Percentiles rank a stretch among this genome's conserved stretches.
These are phyloP conservation scores for Ogataea sp. DNA, from an alignment of 805 yeast species.

Conservation along the genomic window DNA sequence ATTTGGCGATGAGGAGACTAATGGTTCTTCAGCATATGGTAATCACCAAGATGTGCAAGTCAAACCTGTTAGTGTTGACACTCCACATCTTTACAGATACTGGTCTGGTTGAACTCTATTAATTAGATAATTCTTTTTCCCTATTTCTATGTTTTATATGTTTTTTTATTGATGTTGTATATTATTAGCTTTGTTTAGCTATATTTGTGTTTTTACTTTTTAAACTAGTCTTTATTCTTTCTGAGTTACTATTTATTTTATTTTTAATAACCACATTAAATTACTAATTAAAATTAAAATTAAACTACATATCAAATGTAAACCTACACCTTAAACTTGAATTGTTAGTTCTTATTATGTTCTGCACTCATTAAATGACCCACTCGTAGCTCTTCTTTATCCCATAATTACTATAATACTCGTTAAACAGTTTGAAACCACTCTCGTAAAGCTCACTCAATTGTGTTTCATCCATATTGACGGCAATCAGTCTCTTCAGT, in stretches of 20 bases:
- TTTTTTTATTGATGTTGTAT: not conserved
- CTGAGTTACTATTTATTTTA: not conserved
- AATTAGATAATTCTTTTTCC: not conserved
- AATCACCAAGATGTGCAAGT: slow-evolving; percentile 28
- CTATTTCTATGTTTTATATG: not conserved
- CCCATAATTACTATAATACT: slow-evolving; percentile 15
- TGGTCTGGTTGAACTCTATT: slow-evolving; percentile 44
- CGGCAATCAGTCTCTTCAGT: slow-evolving; percentile 8
- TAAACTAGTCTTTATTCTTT: not conserved
- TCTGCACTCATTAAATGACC: slow-evolving; percentile 8
- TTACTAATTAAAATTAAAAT: not conserved
- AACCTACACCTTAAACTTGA: too few species aligned
- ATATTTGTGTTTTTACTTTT: not conserved
- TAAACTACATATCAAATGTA: not conserved
- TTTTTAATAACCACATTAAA: not conserved
- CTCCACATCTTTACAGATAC: slow-evolving; percentile 56
- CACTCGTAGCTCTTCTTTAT: slow-evolving; percentile 16
- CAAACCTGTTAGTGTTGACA: slow-evolving; percentile 51
- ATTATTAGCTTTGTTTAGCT: not conserved
- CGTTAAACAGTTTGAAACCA: slow-evolving; percentile 17
- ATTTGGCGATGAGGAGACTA: slow-evolving; percentile 14
- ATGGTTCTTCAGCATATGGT: slow-evolving; percentile 6
- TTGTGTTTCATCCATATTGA: slow-evolving; percentile 7
- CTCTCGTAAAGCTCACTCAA: slow-evolving; percentile 11
- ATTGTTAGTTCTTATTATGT: too few species aligned